Evolutionary conservation across 2,329 filamentous ascomycete genomes (phyloP).

Genomic region (Colletotrichum orchidophilum): DNA sequence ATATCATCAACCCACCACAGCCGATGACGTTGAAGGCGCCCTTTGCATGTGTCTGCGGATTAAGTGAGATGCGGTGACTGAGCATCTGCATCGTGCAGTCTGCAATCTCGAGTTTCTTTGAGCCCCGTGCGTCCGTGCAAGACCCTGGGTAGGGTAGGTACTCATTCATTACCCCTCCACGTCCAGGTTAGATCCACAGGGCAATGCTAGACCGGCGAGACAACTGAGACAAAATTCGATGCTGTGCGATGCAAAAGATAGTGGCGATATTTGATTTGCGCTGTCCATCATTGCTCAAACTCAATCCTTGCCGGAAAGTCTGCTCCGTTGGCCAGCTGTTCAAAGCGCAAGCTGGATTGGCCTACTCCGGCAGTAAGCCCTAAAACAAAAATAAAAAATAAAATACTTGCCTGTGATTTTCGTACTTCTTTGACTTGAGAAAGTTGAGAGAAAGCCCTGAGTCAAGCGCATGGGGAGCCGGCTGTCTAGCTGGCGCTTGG

Average conservation of each 20-base stretch:
- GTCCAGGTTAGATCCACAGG: neutral
- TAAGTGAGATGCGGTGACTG: neutral
- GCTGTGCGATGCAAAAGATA: constrained; percentile 21
- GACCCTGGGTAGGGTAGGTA: neutral
- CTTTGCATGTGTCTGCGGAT: neutral
- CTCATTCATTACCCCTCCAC: neutral
- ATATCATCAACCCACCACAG: neutral
- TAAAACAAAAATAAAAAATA: too few species aligned
- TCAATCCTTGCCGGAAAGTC: constrained; percentile 5
- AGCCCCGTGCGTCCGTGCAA: neutral
- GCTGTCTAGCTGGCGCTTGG: neutral
- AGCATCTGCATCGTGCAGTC: neutral
- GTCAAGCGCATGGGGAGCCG: neutral
- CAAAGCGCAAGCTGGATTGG: neutral
- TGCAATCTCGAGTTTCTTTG: neutral
- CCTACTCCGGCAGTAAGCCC: neutral
- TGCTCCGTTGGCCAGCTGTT: neutral
- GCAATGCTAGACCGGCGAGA: neutral
- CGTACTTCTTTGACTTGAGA: neutral
- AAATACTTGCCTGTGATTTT: neutral
- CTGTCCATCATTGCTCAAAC: neutral
- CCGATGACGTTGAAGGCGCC: constrained; percentile 17
- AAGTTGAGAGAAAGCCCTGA: constrained; percentile 10
- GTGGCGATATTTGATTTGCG: constrained; percentile 2
- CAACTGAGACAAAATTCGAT: constrained; percentile 5